Evolutionary conservation across 306 rosid species (phyloP), one percentile per base, ranked within the genome.

Genomic region (Cicer judaicum): DNA sequence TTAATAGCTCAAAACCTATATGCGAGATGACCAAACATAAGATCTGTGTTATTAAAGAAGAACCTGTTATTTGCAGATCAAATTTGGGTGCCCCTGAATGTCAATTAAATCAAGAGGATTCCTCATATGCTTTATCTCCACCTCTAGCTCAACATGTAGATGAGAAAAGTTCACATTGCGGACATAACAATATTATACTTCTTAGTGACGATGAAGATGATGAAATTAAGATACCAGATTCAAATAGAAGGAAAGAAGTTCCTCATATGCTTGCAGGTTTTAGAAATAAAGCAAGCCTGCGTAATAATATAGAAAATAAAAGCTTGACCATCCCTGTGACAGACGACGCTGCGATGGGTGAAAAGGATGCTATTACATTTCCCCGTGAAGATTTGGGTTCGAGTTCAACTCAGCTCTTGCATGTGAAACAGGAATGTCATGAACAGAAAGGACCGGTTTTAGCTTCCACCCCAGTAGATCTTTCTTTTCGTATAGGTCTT

Each of bases 131-230:
- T 65, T 79, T 52, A 67, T 69, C 83, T 44, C 78, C 38, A 7
- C 76, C 81, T 78, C 62, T 53, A 38, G 78, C 44, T 82, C 84
- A 84, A 75, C 69, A 74, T 36, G 84, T 59, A 44, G 70, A 42
- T 80, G 85, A 84, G 77, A 92, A 74, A 79, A 68, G 81, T 79
- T 74, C 85, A 53, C 80, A 46, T 24, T n/a, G 13, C 70, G 56
- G 68, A 64, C 78, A 47, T 29, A 86, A 81, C 46, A 57, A 77
- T 84, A 56, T 92, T 68, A 95, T 95, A 76, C 82, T 88, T 83
- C 89, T 90, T 43, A 92, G 96, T 70, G 98, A 95, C 11, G 97
- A 94, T 70, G 96, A 92, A 76, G 84, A 81, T 70, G 96, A 87
- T 76, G 88, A 84, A 60, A 82, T 75, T 40, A 81, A 78, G 77